Conservation (phyloP, 2,329 filamentous ascomycete species). For the Apiospora sp. region DNA sequence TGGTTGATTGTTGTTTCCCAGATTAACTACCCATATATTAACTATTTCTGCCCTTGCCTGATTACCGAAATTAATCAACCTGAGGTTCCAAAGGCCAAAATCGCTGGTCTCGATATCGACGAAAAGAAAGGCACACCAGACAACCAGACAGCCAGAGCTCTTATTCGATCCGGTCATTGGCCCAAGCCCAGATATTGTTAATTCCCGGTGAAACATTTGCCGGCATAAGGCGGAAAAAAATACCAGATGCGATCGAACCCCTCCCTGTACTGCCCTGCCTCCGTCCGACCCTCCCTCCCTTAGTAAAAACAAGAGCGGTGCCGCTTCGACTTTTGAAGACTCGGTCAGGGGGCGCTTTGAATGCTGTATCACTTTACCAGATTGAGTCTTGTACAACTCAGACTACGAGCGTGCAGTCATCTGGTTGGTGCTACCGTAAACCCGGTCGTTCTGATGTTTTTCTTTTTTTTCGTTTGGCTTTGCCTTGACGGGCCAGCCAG, state of each 20-base stretch:
- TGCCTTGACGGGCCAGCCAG: background rate
- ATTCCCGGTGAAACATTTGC: slow-evolving; percentile 11
- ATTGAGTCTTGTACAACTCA: background rate
- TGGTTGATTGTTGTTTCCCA: slow-evolving; percentile 13
- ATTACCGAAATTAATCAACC: slow-evolving; percentile 14
- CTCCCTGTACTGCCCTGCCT: background rate
- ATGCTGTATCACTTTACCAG: background rate
- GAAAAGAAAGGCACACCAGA: background rate
- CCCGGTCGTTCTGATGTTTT: background rate
- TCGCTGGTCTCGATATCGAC: background rate
- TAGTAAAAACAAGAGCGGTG: background rate
- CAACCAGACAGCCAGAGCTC: background rate
- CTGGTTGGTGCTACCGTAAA: background rate
- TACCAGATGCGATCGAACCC: slow-evolving; percentile 12
- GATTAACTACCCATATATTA: slow-evolving; percentile 9
- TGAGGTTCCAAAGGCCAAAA: background rate
- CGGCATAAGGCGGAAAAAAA: slow-evolving; percentile 8
- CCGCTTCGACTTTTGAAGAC: background rate
- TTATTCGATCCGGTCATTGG: background rate
- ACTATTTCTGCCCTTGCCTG: slow-evolving; percentile 6
- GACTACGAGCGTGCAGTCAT: background rate
- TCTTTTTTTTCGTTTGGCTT: background rate
- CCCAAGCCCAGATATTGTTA: slow-evolving; percentile 6
- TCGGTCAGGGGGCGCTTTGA: slow-evolving; percentile 8
- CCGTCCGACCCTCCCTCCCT: background rate